Percentiles rank a stretch among this genome's conserved stretches.
These are phyloP conservation scores for Lanzia echinophila DNA, from an alignment of 2,329 filamentous ascomycete genomes.

Conservation along the genomic window DNA sequence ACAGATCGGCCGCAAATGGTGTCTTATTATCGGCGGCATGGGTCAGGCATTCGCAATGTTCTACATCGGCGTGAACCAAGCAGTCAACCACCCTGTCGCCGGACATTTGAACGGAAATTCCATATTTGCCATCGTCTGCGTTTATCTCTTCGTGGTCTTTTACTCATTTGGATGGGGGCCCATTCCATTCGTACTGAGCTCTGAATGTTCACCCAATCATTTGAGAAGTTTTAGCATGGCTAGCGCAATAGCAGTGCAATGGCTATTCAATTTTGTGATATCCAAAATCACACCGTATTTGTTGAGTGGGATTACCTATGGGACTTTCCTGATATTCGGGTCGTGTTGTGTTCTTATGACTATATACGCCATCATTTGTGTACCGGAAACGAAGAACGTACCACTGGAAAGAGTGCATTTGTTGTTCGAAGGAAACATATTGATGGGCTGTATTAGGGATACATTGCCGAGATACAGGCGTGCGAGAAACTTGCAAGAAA, in stretches of 20 bases:
- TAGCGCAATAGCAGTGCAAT: constrained; percentile 59
- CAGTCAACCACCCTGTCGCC: constrained; percentile 41
- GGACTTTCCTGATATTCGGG: constrained; percentile 23
- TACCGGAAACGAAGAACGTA: constrained; percentile 63
- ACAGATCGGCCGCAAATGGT: constrained; percentile 53
- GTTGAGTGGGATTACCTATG: constrained; percentile 21
- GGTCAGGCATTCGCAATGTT: constrained; percentile 55
- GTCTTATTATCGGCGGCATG: constrained; percentile 48
- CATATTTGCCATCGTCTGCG: constrained; percentile 61
- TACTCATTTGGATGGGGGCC: constrained; percentile 65
- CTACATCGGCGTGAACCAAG: constrained; percentile 54
- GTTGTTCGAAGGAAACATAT: constrained; percentile 16
- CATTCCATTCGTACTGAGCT: constrained; percentile 63
- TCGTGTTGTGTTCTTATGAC: constrained; percentile 9
- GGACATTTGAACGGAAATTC: constrained; percentile 18
- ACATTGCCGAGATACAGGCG: constrained; percentile 3
- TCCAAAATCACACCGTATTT: constrained; percentile 35
- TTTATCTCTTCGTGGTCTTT: constrained; percentile 62
- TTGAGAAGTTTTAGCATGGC: constrained; percentile 46
- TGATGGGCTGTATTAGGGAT: constrained; percentile 1
- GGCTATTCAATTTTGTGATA: constrained; percentile 68
- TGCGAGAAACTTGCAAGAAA: not conserved
- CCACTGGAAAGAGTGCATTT: constrained; percentile 51
- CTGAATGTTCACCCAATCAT: constrained; percentile 55
- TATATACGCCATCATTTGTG: constrained; percentile 19